Percentiles rank a stretch among this genome's conserved stretches.
These are phyloP conservation scores for Candida albicans DNA, from an alignment of 1,139 yeast species.

Conservation along the genomic window DNA sequence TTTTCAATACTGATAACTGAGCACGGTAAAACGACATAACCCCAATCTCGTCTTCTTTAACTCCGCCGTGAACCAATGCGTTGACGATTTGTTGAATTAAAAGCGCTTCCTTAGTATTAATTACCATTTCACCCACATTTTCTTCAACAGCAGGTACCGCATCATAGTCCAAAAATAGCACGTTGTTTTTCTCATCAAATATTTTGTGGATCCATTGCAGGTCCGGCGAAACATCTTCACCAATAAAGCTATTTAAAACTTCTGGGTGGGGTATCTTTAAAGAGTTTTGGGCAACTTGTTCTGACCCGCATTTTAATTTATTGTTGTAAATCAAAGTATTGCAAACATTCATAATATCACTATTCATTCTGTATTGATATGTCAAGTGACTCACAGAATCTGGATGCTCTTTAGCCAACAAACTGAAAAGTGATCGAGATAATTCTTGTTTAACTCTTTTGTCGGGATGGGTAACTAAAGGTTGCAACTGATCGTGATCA, in stretches of 20 bases:
- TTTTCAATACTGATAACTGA: slow-evolving; percentile 61
- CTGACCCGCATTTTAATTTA: slow-evolving; percentile 71
- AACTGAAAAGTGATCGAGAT: slow-evolving; percentile 75
- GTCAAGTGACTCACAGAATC: slow-evolving; percentile 70
- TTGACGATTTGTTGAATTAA: slow-evolving; percentile 64
- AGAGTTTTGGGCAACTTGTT: slow-evolving; percentile 56
- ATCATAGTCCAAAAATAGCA: slow-evolving; percentile 81
- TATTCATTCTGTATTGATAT: slow-evolving; percentile 89
- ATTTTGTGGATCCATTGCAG: slow-evolving; percentile 35
- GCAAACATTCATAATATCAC: slow-evolving; percentile 81
- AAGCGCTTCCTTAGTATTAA: slow-evolving; percentile 70
- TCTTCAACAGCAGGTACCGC: slow-evolving; percentile 58
- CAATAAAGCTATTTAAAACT: slow-evolving; percentile 14
- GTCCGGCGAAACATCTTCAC: slow-evolving; percentile 5
- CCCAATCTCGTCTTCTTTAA: slow-evolving; percentile 62
- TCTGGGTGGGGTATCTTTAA: slow-evolving; percentile 47
- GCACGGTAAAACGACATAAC: slow-evolving; percentile 88
- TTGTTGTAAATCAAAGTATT: slow-evolving; percentile 78
- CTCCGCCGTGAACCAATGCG: slow-evolving; percentile 60
- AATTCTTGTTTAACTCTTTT: slow-evolving; percentile 60
- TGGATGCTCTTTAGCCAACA: slow-evolving; percentile 71
- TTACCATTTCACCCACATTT: slow-evolving; percentile 61
- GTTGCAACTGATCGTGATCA: slow-evolving; percentile 91
- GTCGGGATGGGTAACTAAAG: slow-evolving; percentile 65
- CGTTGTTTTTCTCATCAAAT: slow-evolving; percentile 43